A percentile compares a stretch with the other conserved stretches of the same genome.
phyloP scores from a whole-genome alignment of 495 filamentous ascomycete species.

The Bryoglossum gracile region DNA sequence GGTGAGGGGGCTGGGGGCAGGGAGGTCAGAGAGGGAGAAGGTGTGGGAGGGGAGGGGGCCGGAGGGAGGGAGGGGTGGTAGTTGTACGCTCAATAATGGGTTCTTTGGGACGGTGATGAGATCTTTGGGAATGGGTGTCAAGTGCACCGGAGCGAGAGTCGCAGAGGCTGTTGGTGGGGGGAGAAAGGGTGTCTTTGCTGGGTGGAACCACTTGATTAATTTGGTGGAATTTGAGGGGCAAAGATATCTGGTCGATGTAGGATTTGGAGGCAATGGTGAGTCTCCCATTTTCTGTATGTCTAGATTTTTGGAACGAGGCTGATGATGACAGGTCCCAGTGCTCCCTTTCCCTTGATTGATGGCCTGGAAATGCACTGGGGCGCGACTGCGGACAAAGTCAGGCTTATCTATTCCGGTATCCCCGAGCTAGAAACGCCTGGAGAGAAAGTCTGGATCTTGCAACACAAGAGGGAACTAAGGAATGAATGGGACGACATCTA shows the following conservation, averaged over 20 bases:
- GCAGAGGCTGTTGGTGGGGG: conserved; percentile 1
- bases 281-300: too few species aligned
- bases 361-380: conserved; percentile 9
- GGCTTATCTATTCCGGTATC: conserved; percentile 27
- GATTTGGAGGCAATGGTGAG: conserved; percentile 44
- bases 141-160: conserved; percentile 35
- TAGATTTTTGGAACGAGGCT: too few species aligned
- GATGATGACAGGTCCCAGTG: conserved; percentile 13
- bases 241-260: conserved; percentile 60
- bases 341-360: conserved; percentile 25
- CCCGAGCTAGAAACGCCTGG: conserved; percentile 26
- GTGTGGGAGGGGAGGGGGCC: background rate
- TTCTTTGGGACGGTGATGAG: conserved; percentile 60
- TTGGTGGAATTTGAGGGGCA: conserved; percentile 46
- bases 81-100: conserved; percentile 67
- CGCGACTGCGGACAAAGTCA: conserved; percentile 1
- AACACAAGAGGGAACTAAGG: conserved; percentile 4
- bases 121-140: conserved; percentile 51
- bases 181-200: background rate
- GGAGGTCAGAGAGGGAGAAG: conserved; percentile 22
- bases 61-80: conserved; percentile 46
- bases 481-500: conserved; percentile 30
- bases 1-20: background rate
- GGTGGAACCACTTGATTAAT: conserved; percentile 60
- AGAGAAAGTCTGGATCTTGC: conserved; percentile 33